Percentiles rank a stretch among this genome's conserved stretches.
phyloP scores from a whole-genome alignment of 2,329 filamentous ascomycete genomes.

The Fonsecaea multimorphosa region DNA sequence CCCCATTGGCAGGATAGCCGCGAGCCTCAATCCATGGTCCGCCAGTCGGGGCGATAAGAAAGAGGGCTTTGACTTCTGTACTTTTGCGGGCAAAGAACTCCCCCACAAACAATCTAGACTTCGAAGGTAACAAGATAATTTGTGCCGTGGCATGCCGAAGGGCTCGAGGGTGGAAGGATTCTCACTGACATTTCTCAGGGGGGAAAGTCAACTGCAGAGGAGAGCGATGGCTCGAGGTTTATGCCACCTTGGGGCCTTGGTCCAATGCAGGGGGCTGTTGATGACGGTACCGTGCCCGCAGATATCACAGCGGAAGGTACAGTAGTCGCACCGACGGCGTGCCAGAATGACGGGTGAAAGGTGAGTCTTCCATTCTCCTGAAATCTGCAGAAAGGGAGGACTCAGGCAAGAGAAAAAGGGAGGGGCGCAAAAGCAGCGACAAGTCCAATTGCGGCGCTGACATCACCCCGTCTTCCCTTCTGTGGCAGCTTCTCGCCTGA shows the following conservation, averaged over 20 bases:
- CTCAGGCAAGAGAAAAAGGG: too few relatives aligned
- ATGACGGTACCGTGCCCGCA: constrained; percentile 17
- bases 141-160: neutral
- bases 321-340: constrained; percentile 12
- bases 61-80: neutral
- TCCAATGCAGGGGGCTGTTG: constrained; percentile 24
- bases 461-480: constrained; percentile 2
- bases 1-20: constrained; percentile 21
- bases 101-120: neutral
- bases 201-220: neutral
- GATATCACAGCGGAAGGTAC: constrained; percentile 19
- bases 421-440: constrained; percentile 13
- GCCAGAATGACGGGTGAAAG: neutral
- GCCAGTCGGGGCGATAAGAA: constrained; percentile 7
- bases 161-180: too few relatives aligned
- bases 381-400: neutral
- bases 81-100: neutral
- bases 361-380: constrained; percentile 4
- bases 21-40: constrained; percentile 12
- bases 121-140: neutral
- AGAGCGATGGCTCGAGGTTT: neutral
- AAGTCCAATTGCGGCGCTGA: neutral
- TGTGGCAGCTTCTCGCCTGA: neutral
- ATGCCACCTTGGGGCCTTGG: neutral
- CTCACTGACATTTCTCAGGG: neutral